Base-by-base conservation (phyloP, 768 basidiomycete genomes). In the Phaeotremella skinneri region DNA sequence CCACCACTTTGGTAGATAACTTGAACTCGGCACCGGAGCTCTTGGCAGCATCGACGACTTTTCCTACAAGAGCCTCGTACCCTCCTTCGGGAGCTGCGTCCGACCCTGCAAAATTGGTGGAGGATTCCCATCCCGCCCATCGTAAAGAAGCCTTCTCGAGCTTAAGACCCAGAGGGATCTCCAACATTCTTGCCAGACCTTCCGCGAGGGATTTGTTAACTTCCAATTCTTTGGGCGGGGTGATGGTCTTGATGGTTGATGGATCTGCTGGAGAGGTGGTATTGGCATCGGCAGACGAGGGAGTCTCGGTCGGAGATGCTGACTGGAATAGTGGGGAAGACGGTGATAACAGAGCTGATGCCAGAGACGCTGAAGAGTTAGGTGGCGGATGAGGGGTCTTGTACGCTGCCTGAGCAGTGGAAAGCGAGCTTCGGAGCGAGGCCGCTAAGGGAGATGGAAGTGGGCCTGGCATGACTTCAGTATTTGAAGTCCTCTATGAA, bases 81-180 rank as follows among this genome's bases (percentile, higher is more conserved):
- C 75, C 75, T 1, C 73, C 73, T 52, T 71, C 64, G 17, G 73
- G 71, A 13, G 69, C 73, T 2, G 75, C 75, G 42, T 76, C 75
- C 1, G 73, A 73, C 0, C 75, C 75, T 41, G 68, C 71, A 49
- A 70, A 73, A 26, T 59, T 59, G 26, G 71, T 68, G 16, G 67
- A 60, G 9, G 61, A 63, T 55, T 76, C 75, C 68, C 73, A 76
- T 31, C 75, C 75, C 37, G 71, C 58, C 73, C 73, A 76, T 41
- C 60, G 58, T 13, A 74, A 31, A 5, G 68, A 68, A 7, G 66
- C 69, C 29, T 71, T 65, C 50, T 76, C 75, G 14, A 76, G 61
- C 47, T 68, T 70, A 25, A 74, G 51, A 2, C 75, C 75, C 14
- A 76, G 55, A 0, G 71, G 69, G 30, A 76, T 60, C 43, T 76